These are phyloP conservation scores for Ciborinia camelliae DNA, from an alignment of 2,329 filamentous ascomycete genomes.

Conservation along the genomic window DNA sequence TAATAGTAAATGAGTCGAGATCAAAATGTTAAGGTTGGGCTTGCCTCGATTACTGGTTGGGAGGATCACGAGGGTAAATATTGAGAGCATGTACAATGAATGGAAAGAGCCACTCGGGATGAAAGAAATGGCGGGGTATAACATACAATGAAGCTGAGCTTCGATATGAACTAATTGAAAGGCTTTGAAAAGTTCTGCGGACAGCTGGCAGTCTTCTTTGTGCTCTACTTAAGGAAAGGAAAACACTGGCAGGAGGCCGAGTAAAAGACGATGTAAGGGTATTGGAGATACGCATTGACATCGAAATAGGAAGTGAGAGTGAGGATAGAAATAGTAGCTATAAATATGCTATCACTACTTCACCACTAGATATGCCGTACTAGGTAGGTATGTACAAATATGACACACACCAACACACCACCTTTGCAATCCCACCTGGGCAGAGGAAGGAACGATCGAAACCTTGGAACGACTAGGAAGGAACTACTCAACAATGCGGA, in stretches of 20 bases:
- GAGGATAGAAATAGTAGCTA: not conserved
- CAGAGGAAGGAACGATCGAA: conserved; percentile 2
- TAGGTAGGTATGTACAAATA: not conserved
- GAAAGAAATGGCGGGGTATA: conserved; percentile 16
- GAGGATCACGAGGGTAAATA: not conserved
- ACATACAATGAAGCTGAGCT: conserved; percentile 19
- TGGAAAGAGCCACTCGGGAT: conserved; percentile 1
- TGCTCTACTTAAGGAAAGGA: conserved; percentile 22
- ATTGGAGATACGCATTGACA: conserved; percentile 35
- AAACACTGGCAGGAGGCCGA: conserved; percentile 29
- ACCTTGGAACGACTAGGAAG: conserved; percentile 16
- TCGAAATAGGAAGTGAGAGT: conserved; percentile 8
- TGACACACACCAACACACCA: conserved; percentile 2
- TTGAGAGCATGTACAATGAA: not conserved
- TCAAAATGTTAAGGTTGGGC: not conserved
- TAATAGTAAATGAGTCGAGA: not conserved
- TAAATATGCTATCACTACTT: not conserved
- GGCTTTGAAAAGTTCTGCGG: conserved; percentile 14
- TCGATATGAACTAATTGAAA: conserved; percentile 15
- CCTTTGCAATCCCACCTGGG: conserved; percentile 3
- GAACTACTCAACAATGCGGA: conserved; percentile 14
- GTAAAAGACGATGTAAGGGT: conserved; percentile 27
- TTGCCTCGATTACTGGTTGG: conserved; percentile 11
- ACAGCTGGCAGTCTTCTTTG: conserved; percentile 29
- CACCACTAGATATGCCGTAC: no score